A percentile compares a stretch with the other conserved stretches of the same genome.
These are phyloP conservation scores for Zostera marina DNA, from an alignment of 116 monocot species.

Conservation along the genomic window DNA sequence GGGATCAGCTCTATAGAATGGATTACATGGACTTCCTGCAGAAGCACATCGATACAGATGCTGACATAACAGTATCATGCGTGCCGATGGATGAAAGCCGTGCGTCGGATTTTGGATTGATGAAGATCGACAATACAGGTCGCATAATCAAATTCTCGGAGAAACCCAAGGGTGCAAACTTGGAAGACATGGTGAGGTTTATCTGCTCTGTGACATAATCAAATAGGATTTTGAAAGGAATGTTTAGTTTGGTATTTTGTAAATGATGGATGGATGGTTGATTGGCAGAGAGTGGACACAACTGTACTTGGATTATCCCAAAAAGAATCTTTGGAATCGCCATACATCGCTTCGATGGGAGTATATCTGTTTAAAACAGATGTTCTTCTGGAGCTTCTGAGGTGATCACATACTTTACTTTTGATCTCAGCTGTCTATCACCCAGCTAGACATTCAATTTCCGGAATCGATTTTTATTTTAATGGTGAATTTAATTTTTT, in stretches of 20 bases:
- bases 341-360: constrained; percentile 95
- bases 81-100: constrained; percentile 69
- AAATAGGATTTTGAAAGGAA: background rate
- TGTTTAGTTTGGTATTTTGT: background rate
- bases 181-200: constrained; percentile 64
- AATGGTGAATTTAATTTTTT: background rate
- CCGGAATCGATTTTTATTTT: background rate
- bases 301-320: constrained; percentile 41
- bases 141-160: constrained; percentile 64
- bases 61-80: constrained; percentile 82
- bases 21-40: constrained; percentile 85
- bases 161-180: constrained; percentile 65
- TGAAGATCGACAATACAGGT: constrained; percentile 70
- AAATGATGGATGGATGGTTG: background rate
- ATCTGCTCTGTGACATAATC: background rate
- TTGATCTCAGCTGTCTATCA: background rate
- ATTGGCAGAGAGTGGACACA: constrained; percentile 60
- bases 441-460: background rate
- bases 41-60: constrained; percentile 68
- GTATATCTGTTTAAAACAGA: constrained; percentile 78
- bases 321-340: constrained; percentile 42
- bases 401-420: constrained; percentile 20
- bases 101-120: constrained; percentile 81
- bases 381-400: constrained; percentile 67
- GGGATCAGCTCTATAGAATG: constrained; percentile 83